A percentile compares a stretch with the other conserved stretches of the same genome.
phyloP scores from a whole-genome alignment of 2,329 filamentous ascomycete genomes.

The Monilinia polystroma region DNA sequence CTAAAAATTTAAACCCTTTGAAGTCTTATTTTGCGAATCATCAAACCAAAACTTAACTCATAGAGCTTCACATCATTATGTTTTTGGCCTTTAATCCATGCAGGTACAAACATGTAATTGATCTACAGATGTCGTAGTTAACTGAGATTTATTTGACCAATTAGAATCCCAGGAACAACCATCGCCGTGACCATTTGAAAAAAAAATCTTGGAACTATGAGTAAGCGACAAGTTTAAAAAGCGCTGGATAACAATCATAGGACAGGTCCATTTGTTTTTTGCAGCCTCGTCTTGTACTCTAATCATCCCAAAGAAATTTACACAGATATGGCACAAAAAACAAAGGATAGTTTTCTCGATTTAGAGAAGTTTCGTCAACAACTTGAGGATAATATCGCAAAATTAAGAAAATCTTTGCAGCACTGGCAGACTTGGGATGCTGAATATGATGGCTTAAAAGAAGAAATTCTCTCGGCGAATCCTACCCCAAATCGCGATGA shows the following conservation, averaged over 20 bases:
- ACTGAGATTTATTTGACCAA: background rate
- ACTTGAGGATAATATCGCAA: slow-evolving; percentile 72
- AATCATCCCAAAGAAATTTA: background rate
- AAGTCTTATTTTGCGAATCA: no score
- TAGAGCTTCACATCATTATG: no score
- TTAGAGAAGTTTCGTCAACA: slow-evolving; percentile 73
- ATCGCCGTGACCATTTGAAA: background rate
- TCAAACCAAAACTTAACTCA: no score
- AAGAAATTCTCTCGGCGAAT: slow-evolving; percentile 61
- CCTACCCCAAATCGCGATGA: slow-evolving; percentile 49
- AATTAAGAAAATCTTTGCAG: slow-evolving; percentile 72
- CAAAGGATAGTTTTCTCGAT: slow-evolving; percentile 52
- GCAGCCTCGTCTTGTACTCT: background rate
- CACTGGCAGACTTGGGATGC: slow-evolving; percentile 91
- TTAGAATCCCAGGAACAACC: background rate
- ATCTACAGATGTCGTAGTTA: background rate
- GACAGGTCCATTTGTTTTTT: background rate
- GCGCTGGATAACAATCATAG: background rate
- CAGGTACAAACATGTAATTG: background rate
- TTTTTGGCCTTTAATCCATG: no score
- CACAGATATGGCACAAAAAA: slow-evolving; percentile 32
- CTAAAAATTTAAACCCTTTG: no score
- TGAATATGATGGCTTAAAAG: slow-evolving; percentile 86
- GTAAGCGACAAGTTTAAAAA: background rate
- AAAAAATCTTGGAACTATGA: background rate